These are phyloP conservation scores for Alternaria sp. DNA, from an alignment of 2,329 filamentous ascomycete species.

Conservation along the genomic window DNA sequence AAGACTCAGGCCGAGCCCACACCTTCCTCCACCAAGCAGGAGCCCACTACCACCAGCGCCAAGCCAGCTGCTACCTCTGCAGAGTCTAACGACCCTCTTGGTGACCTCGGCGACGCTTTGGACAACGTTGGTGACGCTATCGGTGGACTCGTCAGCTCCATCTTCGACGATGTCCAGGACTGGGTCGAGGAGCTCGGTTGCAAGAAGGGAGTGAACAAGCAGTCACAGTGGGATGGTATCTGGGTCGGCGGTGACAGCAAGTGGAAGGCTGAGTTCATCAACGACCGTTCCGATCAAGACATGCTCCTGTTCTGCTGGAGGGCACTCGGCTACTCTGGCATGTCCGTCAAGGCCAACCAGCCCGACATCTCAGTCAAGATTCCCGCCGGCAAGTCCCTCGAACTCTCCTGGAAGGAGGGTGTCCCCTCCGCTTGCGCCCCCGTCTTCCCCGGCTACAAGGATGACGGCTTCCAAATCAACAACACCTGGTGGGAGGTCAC, in stretches of 20 bases:
- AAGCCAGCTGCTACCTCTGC: conserved; percentile 7
- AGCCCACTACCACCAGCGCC: conserved; percentile 6
- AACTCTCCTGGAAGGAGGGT: conserved; percentile 48
- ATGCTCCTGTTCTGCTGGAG: conserved; percentile 49
- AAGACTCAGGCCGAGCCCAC: conserved; percentile 17
- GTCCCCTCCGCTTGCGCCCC: conserved; percentile 52
- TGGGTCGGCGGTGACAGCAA: conserved; percentile 46
- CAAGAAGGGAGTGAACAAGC: conserved; percentile 36
- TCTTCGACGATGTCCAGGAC: conserved; percentile 26
- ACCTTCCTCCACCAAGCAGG: conserved; percentile 3
- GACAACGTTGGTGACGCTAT: conserved; percentile 12
- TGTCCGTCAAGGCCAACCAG: conserved; percentile 45
- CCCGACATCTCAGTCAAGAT: conserved; percentile 51
- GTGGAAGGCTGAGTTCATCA: conserved; percentile 47
- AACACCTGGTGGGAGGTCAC: conserved; percentile 57
- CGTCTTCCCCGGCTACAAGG: conserved; percentile 25
- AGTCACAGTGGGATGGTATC: conserved; percentile 37
- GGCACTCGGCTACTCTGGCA: conserved; percentile 40
- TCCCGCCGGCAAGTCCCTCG: conserved; percentile 43
- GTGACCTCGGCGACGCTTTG: conserved; percentile 3
- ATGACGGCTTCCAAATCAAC: conserved; percentile 23
- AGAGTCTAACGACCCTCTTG: not conserved
- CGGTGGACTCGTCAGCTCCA: conserved; percentile 7
- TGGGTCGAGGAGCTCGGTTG: conserved; percentile 30
- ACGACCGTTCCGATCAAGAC: conserved; percentile 36